Evolutionary conservation across 2,329 filamentous ascomycete genomes (phyloP).

Genomic region (Fusarium chuoi): DNA sequence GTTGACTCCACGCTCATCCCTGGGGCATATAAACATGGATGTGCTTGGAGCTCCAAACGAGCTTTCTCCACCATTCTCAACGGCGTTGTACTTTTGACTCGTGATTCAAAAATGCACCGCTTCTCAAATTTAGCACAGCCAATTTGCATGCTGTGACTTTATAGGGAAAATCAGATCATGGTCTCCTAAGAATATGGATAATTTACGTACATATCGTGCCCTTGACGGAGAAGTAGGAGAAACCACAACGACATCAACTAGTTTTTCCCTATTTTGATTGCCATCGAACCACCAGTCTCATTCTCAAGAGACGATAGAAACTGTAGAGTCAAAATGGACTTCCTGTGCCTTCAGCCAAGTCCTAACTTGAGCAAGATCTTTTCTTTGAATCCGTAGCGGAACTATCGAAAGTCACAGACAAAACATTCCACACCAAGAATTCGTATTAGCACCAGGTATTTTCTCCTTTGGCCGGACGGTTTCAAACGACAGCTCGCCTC

Average conservation of each 20-base stretch:
- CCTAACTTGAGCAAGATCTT: neutral
- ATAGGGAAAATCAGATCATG: constrained; percentile 31
- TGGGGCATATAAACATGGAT: constrained; percentile 24
- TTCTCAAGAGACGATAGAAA: neutral
- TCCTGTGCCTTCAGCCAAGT: neutral
- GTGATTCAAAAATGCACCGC: constrained; percentile 34
- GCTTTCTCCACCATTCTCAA: constrained; percentile 34
- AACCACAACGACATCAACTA: neutral
- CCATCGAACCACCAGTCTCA: constrained; percentile 9
- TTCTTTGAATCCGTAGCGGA: neutral
- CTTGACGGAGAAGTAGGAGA: constrained; percentile 1
- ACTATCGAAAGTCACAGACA: neutral
- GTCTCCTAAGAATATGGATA: neutral
- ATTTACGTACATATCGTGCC: neutral
- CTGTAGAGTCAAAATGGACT: neutral
- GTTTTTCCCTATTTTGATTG: neutral
- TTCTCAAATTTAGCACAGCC: constrained; percentile 5
- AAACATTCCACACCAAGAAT: neutral
- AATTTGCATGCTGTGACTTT: neutral
- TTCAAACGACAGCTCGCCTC: constrained; percentile 7
- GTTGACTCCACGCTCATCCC: constrained; percentile 25
- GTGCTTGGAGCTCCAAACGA: constrained; percentile 14
- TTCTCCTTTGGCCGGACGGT: constrained; percentile 8
- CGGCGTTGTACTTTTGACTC: constrained; percentile 12
- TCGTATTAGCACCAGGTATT: neutral